Percentiles rank a stretch among this genome's conserved stretches.
phyloP scores from a whole-genome alignment of 176 grass and related monocot genomes.

The Saccharum spontaneum region DNA sequence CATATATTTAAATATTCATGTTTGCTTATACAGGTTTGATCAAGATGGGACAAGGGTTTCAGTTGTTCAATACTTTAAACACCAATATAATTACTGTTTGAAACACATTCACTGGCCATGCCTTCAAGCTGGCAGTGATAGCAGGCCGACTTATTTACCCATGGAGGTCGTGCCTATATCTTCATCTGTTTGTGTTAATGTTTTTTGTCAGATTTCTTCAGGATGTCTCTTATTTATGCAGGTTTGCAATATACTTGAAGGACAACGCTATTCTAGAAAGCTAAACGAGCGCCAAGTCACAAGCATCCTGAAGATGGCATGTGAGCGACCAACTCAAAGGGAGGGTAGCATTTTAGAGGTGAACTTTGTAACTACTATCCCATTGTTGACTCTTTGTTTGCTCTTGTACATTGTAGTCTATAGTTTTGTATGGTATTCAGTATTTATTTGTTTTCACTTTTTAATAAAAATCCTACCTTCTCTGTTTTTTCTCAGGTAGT shows the following conservation, averaged over 20 bases:
- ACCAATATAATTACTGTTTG: slow-evolving; percentile 43
- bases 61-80: slow-evolving; percentile 69
- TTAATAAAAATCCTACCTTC: not conserved
- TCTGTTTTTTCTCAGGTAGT: slow-evolving; percentile 48
- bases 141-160: slow-evolving; percentile 60
- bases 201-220: not conserved
- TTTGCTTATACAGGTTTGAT: slow-evolving; percentile 61
- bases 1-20: not conserved
- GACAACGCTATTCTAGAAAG: slow-evolving; percentile 65
- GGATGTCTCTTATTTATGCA: slow-evolving; percentile 21
- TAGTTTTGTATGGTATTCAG: not conserved
- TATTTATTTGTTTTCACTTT: not conserved
- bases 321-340: slow-evolving; percentile 51
- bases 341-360: slow-evolving; percentile 60
- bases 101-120: slow-evolving; percentile 62
- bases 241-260: slow-evolving; percentile 67
- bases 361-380: not conserved
- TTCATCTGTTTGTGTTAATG: not conserved
- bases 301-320: slow-evolving; percentile 52
- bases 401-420: not conserved
- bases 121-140: slow-evolving; percentile 67
- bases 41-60: slow-evolving; percentile 37
- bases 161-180: slow-evolving; percentile 59
- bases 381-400: not conserved
- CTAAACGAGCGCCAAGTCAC: slow-evolving; percentile 68